Base-by-base conservation (phyloP, 495 filamentous ascomycete genomes). In the Penicillium manginii region DNA sequence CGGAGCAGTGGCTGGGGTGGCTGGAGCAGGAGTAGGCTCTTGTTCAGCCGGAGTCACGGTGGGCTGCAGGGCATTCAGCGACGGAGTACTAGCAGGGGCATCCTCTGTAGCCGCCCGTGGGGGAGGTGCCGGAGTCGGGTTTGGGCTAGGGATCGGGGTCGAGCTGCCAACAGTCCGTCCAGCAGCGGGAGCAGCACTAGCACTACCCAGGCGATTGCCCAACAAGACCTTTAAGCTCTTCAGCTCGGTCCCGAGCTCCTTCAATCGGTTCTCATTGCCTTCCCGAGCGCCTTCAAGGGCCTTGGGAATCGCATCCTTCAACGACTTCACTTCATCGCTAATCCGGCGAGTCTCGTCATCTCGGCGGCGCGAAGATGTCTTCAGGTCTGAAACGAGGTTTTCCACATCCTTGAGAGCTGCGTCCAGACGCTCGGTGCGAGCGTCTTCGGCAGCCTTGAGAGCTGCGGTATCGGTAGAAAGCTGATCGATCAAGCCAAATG, bases 171-270 rank as follows among this genome's bases (percentile, higher is more conserved):
- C 55, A 37, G 71, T 67, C 42, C 69, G 64, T 55, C 73, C 69
- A 66, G 74, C 31, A 63, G 63, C 29, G 71, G 74, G 57, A 75
- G 70, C 68, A 55, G 73, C 63, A 23, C 61, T 70, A 43, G 76
- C 72, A 26, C 77, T 72, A 61, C 86, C 86, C 76, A 96, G 84
- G 61, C 91, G 81, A 72, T 96, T 94, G 43, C 84, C 85, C 69
- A 97, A 79, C 54, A 99, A 77, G 18, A 87, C 87, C 78, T 97
- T 97, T 57, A 99, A 76, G 71, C 92, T 96, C 84, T 90, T 92
- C 58, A 99, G 80, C 73, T 99, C 94, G 10, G 81, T 83, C 55
- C 91, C 88, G 50, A 99, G 83, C 53, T 97, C 96, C 70, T 85
- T 89, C 48, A 99, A 73, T 33, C 91, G 80, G 55, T 77, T 83